Conservation (phyloP, 495 filamentous ascomycete genomes). For the Bacidia gigantensis region DNA sequence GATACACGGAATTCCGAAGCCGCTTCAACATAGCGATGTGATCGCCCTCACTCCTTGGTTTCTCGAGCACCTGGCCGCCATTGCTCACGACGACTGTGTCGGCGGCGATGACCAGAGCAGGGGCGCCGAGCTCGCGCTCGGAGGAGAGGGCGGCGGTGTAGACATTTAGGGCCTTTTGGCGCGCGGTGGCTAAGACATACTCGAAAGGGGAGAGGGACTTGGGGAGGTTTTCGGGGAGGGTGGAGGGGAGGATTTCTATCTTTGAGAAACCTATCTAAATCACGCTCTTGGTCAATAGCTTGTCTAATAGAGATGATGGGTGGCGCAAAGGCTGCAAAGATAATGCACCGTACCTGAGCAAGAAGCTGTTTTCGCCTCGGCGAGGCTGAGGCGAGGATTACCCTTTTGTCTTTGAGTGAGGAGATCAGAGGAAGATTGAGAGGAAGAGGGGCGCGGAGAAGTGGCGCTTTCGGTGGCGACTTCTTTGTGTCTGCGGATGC, state of each 20-base stretch:
- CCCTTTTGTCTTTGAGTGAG: slow-evolving; percentile 53
- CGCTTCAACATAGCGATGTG: slow-evolving; percentile 71
- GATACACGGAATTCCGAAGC: slow-evolving; percentile 56
- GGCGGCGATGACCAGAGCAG: slow-evolving; percentile 74
- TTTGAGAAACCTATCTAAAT: slow-evolving; percentile 53
- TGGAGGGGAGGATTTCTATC: slow-evolving; percentile 73
- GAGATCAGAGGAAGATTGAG: slow-evolving; percentile 67
- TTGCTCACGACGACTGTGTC: slow-evolving; percentile 79
- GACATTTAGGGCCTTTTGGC: slow-evolving; percentile 63
- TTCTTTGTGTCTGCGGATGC: slow-evolving; percentile 11
- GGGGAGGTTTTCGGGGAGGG: slow-evolving; percentile 64
- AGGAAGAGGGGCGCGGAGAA: slow-evolving; percentile 41
- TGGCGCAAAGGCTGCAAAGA: slow-evolving; percentile 7
- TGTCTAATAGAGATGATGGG: neutral
- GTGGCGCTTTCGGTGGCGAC: slow-evolving; percentile 15
- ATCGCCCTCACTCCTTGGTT: slow-evolving; percentile 64
- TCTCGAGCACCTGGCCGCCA: slow-evolving; percentile 70
- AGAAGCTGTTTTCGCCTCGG: slow-evolving; percentile 75
- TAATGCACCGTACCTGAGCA: slow-evolving; percentile 29
- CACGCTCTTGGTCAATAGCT: neutral
- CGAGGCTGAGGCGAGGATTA: slow-evolving; percentile 79
- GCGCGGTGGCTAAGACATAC: slow-evolving; percentile 81
- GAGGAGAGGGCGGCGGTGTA: slow-evolving; percentile 38
- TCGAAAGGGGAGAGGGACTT: slow-evolving; percentile 72
- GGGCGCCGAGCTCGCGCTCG: slow-evolving; percentile 48